Percentiles rank a stretch among this genome's conserved stretches.
Conservation (phyloP, 2,329 filamentous ascomycete genomes). For the Truncatella angustata region DNA sequence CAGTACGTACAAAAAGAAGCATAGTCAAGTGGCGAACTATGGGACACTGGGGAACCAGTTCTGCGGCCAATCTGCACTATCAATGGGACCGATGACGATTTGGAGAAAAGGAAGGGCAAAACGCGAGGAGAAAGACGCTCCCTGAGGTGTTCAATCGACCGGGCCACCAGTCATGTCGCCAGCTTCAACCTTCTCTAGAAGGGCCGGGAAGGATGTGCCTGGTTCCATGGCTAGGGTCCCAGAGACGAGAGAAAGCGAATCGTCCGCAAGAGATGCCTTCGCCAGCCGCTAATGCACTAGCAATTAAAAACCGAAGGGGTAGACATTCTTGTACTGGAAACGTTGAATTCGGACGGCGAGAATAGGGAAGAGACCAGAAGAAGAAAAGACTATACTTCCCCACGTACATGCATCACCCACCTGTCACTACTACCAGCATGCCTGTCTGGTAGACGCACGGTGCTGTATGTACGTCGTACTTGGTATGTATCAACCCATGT, state of each 20-base stretch:
- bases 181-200: slow-evolving; percentile 16
- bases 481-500: slow-evolving; percentile 28
- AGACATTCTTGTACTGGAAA: slow-evolving; percentile 29
- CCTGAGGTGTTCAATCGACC: slow-evolving; percentile 22
- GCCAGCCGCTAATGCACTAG: slow-evolving; percentile 38
- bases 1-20: slow-evolving; percentile 37
- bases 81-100: slow-evolving; percentile 22
- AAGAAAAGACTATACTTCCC: slow-evolving; percentile 22
- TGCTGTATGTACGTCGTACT: slow-evolving; percentile 24
- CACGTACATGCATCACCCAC: slow-evolving; percentile 28
- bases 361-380: not conserved
- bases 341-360: slow-evolving; percentile 20
- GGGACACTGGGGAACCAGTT: slow-evolving; percentile 30
- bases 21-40: slow-evolving; percentile 43
- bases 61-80: slow-evolving; percentile 37
- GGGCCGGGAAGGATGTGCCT: slow-evolving; percentile 34
- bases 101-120: slow-evolving; percentile 17
- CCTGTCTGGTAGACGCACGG: slow-evolving; percentile 22
- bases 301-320: slow-evolving; percentile 30
- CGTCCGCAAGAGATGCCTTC: slow-evolving; percentile 26
- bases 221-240: slow-evolving; percentile 27
- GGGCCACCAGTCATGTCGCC: slow-evolving; percentile 24
- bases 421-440: slow-evolving; percentile 25
- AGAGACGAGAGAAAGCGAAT: slow-evolving; percentile 22
- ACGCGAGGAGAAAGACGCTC: slow-evolving; percentile 8